Base-by-base conservation (phyloP, 1,139 yeast species). In the Pichia sp. region DNA sequence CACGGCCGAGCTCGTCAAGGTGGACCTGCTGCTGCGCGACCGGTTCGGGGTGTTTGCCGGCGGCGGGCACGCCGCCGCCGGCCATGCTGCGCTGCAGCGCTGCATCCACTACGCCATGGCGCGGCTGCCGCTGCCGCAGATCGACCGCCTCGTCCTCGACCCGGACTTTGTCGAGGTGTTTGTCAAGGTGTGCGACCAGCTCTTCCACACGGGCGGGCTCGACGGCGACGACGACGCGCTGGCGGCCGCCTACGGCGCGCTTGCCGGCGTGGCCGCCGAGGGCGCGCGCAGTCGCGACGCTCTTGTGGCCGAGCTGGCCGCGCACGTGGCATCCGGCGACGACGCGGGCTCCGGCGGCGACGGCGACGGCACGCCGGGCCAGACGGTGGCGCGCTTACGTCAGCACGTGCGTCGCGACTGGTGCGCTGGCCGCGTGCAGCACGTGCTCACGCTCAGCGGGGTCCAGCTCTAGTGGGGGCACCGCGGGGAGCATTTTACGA, bases 41-140 rank as follows among this genome's bases (percentile, higher is more conserved):
- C 32, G 44, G 29, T 49, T 41, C 26, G 47, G 47, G 15, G 16
- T 42, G 13, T 49, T n/a, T 32, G 41, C 59, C 60, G 30, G 41
- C 56, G 5, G 60, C 47, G 49, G 53, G 50, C 38, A 43, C 54
- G 23, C 46, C 57, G 45, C 41, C n/a, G 32, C 19, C 26, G 26
- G 26, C 26, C 26, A 23, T 23, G 26, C 26, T 23, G 26, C 26
- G 38, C 23, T 49, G 23, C 51, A 49, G 31, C 3, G 19, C n/a
- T 16, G 15, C 15, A 32, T 49, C 31, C 19, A 19, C 6, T 4
- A 5, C 7, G 51, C 41, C 8, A 5, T 49, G n/a, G 45, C 38
- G 15, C 26, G 11, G 15, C n/a, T 49, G 13, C 15, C 16, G 16
- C 34, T 49, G 4, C 16, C 19, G 6, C 42, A 49, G 36, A 42